phyloP scores from a whole-genome alignment of 2,329 filamentous ascomycete genomes.

The Diplodia scrobiculata region DNA sequence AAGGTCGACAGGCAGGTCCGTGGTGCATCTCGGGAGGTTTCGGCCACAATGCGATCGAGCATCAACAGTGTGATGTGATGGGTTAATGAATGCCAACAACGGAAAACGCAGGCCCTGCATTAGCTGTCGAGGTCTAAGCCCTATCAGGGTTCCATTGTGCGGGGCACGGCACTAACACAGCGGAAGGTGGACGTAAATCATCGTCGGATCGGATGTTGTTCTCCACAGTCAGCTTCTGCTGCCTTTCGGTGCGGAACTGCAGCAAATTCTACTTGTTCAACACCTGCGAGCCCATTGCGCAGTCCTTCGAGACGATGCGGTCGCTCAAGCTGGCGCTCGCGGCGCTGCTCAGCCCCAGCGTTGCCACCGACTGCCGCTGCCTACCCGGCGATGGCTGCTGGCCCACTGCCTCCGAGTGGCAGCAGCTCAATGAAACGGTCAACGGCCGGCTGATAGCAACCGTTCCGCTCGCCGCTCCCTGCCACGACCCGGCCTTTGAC shows the following conservation, averaged over 20 bases:
- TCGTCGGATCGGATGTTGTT: not conserved
- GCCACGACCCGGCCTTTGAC: conserved; percentile 45
- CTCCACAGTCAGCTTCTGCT: not conserved
- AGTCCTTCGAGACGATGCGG: not conserved
- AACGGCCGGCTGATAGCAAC: conserved; percentile 50
- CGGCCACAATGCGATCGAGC: not conserved
- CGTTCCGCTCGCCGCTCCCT: conserved; percentile 51
- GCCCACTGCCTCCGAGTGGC: conserved; percentile 54
- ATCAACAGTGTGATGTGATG: not conserved
- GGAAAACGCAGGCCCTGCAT: not conserved
- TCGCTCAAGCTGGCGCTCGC: not conserved
- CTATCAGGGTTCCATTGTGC: not conserved
- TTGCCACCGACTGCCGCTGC: conserved; percentile 48
- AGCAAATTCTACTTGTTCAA: not conserved
- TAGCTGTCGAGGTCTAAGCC: too few species aligned
- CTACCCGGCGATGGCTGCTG: conserved; percentile 52
- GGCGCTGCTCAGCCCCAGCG: not conserved
- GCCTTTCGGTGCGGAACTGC: not conserved
- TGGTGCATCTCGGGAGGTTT: not conserved
- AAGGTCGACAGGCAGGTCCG: not conserved
- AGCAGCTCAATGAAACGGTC: conserved; percentile 50
- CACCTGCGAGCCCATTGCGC: not conserved
- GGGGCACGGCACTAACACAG: not conserved
- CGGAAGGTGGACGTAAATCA: not conserved
- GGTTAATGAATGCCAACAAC: not conserved